A percentile compares a stretch with the other conserved stretches of the same genome.
Conservation (phyloP, 192 early-diverging fungal species). For the Podila clonocystis region DNA sequence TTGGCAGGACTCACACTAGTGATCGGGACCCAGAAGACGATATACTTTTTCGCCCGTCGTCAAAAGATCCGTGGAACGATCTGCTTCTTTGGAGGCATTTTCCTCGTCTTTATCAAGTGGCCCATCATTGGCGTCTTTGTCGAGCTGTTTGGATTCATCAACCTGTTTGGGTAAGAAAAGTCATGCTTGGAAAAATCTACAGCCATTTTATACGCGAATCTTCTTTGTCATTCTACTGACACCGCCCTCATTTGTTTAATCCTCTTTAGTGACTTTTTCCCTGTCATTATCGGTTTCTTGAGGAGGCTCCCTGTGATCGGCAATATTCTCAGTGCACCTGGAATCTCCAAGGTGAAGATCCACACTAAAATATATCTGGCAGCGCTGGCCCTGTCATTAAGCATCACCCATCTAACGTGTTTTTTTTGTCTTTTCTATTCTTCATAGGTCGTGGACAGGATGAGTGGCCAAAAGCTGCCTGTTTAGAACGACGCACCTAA, state of each 20-base stretch:
- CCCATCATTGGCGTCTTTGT: slow-evolving; percentile 89
- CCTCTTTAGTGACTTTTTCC: slow-evolving; percentile 91
- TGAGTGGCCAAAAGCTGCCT: slow-evolving; percentile 66
- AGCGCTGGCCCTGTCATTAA: no score
- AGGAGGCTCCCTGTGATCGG: slow-evolving; percentile 92
- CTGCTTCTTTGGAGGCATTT: slow-evolving; percentile 89
- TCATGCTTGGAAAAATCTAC: background rate
- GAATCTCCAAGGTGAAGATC: slow-evolving; percentile 73
- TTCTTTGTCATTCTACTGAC: background rate
- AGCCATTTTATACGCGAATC: no score
- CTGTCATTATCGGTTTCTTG: slow-evolving; percentile 88
- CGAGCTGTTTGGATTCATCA: slow-evolving; percentile 95
- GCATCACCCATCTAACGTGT: background rate
- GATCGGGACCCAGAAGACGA: slow-evolving; percentile 90
- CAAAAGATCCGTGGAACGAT: slow-evolving; percentile 92
- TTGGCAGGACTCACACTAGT: slow-evolving; percentile 88
- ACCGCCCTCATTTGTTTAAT: no score
- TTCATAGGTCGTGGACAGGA: slow-evolving; percentile 59
- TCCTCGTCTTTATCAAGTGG: slow-evolving; percentile 91
- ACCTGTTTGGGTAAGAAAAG: slow-evolving; percentile 88
- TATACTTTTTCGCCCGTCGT: slow-evolving; percentile 84
- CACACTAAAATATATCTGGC: no score
- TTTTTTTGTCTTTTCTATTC: background rate
- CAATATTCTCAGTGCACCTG: slow-evolving; percentile 84
- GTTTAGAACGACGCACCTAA: slow-evolving; percentile 43